These are phyloP conservation scores for Zasmidium angulare DNA, from an alignment of 2,329 filamentous ascomycete genomes.

Conservation along the genomic window DNA sequence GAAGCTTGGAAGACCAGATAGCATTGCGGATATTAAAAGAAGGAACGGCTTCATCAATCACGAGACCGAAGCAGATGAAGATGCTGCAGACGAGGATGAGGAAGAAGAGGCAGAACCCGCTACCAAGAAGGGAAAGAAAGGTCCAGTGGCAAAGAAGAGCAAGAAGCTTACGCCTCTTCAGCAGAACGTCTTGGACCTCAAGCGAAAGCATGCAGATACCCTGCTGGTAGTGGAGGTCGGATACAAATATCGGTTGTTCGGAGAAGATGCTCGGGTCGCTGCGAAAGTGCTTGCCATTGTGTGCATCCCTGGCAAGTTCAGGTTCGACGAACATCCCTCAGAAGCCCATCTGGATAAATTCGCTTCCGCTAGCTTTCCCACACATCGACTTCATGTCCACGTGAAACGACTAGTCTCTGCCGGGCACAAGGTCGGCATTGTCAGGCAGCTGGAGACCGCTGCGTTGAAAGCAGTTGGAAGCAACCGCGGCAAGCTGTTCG, in stretches of 20 bases:
- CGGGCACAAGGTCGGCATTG: conserved; percentile 93
- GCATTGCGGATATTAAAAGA: conserved; percentile 66
- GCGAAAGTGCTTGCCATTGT: conserved; percentile 91
- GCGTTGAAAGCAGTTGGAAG: conserved; percentile 93
- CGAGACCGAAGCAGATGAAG: conserved; percentile 52
- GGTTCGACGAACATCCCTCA: conserved; percentile 90
- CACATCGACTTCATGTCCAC: conserved; percentile 87
- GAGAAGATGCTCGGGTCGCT: conserved; percentile 86
- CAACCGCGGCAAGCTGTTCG: conserved; percentile 89
- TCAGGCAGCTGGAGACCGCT: conserved; percentile 91
- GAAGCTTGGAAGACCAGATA: conserved; percentile 84
- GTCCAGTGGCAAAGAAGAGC: conserved; percentile 63
- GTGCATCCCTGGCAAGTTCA: conserved; percentile 91
- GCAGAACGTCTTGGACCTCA: conserved; percentile 89
- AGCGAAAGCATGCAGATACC: conserved; percentile 85
- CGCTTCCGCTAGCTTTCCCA: conserved; percentile 92
- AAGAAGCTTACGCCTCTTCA: conserved; percentile 95
- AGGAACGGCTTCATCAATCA: conserved; percentile 56
- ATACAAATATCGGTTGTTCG: conserved; percentile 97
- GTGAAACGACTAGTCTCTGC: conserved; percentile 89
- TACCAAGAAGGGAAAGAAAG: conserved; percentile 51
- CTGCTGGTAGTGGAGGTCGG: conserved; percentile 91
- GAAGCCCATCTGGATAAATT: conserved; percentile 91
- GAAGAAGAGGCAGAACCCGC: conserved; percentile 51
- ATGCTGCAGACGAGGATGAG: conserved; percentile 59